Evolutionary conservation across 257 asterid species (phyloP), one percentile per base, ranked within the genome.

Genomic region (Ilex asprella): DNA sequence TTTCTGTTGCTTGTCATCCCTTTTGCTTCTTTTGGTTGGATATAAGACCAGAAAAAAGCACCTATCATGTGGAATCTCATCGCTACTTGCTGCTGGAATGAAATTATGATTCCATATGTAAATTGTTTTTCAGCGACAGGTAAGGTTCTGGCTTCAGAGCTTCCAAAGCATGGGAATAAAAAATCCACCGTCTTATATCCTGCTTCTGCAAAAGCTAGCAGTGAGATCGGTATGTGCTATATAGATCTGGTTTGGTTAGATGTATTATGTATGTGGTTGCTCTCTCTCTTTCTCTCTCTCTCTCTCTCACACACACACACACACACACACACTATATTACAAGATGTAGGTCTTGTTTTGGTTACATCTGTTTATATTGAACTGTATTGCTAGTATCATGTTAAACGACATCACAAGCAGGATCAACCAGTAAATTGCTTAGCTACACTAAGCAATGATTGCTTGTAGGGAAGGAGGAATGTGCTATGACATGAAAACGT

Each of bases 141-240:
- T 72, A 89, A 84, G 75, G 76, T 74, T 66, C 76, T 93, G 85
- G 96, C 99, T 54, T 79, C 86, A 54, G 99, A 93, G 72, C 97
- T 93, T 74, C 97, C 97, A 3, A 74, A 78, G 63, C 47, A 39
- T 64, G 81, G 86, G 8, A 76, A 78, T 50, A 64, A 71, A 69
- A 78, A 64, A 64, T 85, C 92, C 75, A 79, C 84, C 16, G 97
- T 87, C 62, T 73, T 93, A 65, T 93, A 93, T 76, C 99, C 99
- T 69, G 97, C 99, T 75, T 93, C 99, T 69, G 96, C 83, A 56
- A 93, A 93, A 82, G 99, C 99, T 69, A 62, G 96, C 78, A 61
- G 65, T 67, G 99, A 93, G 56, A 87, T 93, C 59, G 94, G 99
- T 92, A 61, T 60, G 85, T 67, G 55, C 31, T 51, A 21, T 30